Conservation (phyloP, 768 basidiomycete species). For the Punctularia strigosozonata region DNA sequence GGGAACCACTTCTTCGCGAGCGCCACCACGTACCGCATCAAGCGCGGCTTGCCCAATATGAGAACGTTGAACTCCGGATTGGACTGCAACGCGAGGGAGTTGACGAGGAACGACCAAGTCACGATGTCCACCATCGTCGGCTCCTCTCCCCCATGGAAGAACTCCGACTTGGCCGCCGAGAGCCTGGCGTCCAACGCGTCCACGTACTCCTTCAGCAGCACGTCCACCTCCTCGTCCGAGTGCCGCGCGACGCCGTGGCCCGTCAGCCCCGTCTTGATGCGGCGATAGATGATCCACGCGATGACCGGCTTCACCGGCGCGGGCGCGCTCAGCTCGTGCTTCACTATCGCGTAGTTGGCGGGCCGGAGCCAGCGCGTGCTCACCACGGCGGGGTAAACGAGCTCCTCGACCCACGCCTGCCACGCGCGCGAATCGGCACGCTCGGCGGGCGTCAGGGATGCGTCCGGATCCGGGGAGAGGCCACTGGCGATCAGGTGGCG, state of each 20-base stretch:
- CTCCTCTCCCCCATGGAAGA: constrained; percentile 15
- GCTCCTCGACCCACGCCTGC: constrained; percentile 20
- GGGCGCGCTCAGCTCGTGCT: constrained; percentile 4
- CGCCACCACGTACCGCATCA: background rate
- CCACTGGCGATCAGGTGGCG: constrained; percentile 15
- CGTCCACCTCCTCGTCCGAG: constrained; percentile 19
- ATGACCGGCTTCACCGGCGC: constrained; percentile 15
- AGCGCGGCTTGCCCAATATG: background rate
- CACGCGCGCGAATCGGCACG: constrained; percentile 22
- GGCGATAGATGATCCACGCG: constrained; percentile 13
- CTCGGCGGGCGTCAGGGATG: constrained; percentile 15
- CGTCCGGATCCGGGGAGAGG: constrained; percentile 18
- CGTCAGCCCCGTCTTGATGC: constrained; percentile 9
- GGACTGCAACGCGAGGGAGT: constrained; percentile 9
- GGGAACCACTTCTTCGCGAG: background rate
- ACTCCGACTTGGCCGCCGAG: constrained; percentile 8
- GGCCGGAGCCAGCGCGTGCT: constrained; percentile 20
- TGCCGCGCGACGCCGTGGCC: constrained; percentile 19
- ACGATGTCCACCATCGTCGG: constrained; percentile 20
- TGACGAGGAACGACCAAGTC: constrained; percentile 20
- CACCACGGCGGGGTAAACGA: constrained; percentile 17
- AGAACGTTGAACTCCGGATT: constrained; percentile 16
- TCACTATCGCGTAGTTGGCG: constrained; percentile 13
- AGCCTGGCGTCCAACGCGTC: constrained; percentile 19
- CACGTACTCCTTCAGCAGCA: constrained; percentile 17